These are phyloP conservation scores for Rusavskia elegans DNA, from an alignment of 495 filamentous ascomycete genomes.

Conservation along the genomic window DNA sequence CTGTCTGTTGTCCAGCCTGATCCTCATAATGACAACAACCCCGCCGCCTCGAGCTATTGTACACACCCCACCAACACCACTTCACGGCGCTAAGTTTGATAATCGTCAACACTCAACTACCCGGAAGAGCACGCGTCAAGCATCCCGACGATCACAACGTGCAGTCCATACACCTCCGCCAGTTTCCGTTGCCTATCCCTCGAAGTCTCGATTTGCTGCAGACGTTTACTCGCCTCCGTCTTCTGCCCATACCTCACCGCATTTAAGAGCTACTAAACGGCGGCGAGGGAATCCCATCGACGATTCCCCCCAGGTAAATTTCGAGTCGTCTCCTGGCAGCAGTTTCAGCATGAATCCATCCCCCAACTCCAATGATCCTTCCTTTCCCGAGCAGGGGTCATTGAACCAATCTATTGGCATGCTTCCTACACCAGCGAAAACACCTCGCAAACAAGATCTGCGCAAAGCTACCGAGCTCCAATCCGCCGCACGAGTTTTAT, in stretches of 20 bases:
- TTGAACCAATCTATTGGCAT: constrained; percentile 25
- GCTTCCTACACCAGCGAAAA: constrained; percentile 84
- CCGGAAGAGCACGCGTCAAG: constrained; percentile 32
- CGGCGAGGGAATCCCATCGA: not conserved
- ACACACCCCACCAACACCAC: constrained; percentile 57
- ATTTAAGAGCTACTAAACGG: constrained; percentile 25
- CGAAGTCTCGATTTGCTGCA: not conserved
- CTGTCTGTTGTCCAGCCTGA: not conserved
- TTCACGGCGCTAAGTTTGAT: constrained; percentile 51
- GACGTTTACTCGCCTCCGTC: constrained; percentile 29
- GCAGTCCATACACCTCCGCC: constrained; percentile 24
- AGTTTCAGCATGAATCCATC: not conserved
- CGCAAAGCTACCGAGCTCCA: constrained; percentile 35
- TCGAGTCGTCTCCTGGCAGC: not conserved
- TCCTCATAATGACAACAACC: constrained; percentile 40
- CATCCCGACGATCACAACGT: constrained; percentile 21
- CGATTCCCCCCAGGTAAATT: not conserved
- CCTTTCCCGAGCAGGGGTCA: constrained; percentile 7
- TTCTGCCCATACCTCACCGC: constrained; percentile 30
- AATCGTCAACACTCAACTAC: constrained; percentile 50
- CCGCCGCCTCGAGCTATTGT: constrained; percentile 45
- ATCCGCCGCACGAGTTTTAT: constrained; percentile 60
- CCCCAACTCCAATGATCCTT: constrained; percentile 6
- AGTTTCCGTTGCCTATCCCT: constrained; percentile 5
- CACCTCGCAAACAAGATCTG: constrained; percentile 56